These are phyloP conservation scores for Fraxinus americana DNA, from an alignment of 257 asterid species.

Conservation along the genomic window DNA sequence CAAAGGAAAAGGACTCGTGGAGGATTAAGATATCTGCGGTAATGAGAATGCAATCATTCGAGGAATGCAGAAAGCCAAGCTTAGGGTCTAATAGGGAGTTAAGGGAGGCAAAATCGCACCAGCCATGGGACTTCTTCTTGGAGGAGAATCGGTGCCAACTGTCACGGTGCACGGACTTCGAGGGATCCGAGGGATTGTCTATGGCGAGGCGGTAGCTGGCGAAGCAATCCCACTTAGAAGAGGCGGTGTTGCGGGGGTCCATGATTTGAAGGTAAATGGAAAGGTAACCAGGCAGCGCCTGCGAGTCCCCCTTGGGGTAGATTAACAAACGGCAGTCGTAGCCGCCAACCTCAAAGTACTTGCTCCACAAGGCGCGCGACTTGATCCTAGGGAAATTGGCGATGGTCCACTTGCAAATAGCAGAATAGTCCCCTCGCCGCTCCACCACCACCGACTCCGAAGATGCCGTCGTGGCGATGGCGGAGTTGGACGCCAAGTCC, in stretches of 20 bases:
- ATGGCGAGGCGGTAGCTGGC: slow-evolving; percentile 95
- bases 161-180: slow-evolving; percentile 91
- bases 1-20: slow-evolving; percentile 76
- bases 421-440: slow-evolving; percentile 78
- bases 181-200: slow-evolving; percentile 60
- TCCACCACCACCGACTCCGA: slow-evolving; percentile 81
- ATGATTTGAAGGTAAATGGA: slow-evolving; percentile 87
- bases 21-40: slow-evolving; percentile 91
- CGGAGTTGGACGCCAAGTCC: slow-evolving; percentile 43
- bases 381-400: slow-evolving; percentile 73
- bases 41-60: slow-evolving; percentile 73
- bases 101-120: slow-evolving; percentile 96
- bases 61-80: slow-evolving; percentile 69
- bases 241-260: slow-evolving; percentile 92
- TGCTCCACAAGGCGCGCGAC: slow-evolving; percentile 94
- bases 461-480: slow-evolving; percentile 44
- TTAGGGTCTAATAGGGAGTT: slow-evolving; percentile 73
- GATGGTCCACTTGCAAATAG: slow-evolving; percentile 89
- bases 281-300: slow-evolving; percentile 88
- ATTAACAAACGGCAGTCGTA: slow-evolving; percentile 88
- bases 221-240: slow-evolving; percentile 97
- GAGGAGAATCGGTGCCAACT: slow-evolving; percentile 97
- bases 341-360: slow-evolving; percentile 94
- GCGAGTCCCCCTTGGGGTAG: slow-evolving; percentile 97
- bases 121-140: slow-evolving; percentile 96